Conservation (phyloP, 768 basidiomycete species). For the Paxillus involutus region DNA sequence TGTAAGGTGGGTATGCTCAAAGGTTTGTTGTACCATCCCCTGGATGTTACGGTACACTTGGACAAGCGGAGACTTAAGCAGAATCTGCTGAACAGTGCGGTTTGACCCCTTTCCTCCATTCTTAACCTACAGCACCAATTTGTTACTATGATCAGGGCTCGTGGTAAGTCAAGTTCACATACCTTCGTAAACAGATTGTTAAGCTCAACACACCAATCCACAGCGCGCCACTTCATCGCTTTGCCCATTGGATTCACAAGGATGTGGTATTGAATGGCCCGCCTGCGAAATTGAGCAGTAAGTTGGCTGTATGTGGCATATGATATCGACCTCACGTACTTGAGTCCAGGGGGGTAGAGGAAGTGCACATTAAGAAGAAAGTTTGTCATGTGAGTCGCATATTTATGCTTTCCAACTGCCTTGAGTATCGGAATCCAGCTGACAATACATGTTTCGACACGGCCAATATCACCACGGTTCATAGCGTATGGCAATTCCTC, state of each 20-base stretch:
- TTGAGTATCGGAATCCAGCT: conserved; percentile 27
- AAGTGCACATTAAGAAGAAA: conserved; percentile 28
- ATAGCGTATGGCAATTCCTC: conserved; percentile 36
- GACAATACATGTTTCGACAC: conserved; percentile 23
- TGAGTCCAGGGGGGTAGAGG: conserved; percentile 19
- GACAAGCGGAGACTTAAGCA: conserved; percentile 35
- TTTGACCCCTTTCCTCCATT: conserved; percentile 38
- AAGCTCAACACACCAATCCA: conserved; percentile 42
- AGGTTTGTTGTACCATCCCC: conserved; percentile 7
- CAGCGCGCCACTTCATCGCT: conserved; percentile 25
- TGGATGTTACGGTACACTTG: conserved; percentile 28
- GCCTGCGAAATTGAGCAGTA: not conserved
- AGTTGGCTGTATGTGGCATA: not conserved
- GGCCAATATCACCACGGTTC: conserved; percentile 34
- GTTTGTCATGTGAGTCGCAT: conserved; percentile 25
- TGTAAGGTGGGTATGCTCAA: conserved; percentile 24
- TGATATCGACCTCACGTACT: not conserved
- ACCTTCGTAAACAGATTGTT: conserved; percentile 45
- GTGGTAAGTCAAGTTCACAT: not conserved
- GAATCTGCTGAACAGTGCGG: conserved; percentile 29
- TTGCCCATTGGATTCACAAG: conserved; percentile 38
- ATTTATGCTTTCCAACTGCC: conserved; percentile 33
- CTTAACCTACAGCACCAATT: conserved; percentile 21
- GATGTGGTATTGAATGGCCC: conserved; percentile 22
- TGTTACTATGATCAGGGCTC: not conserved